phyloP scores from a whole-genome alignment of 352 stramenopile species.

The Pythium aristosporum region DNA sequence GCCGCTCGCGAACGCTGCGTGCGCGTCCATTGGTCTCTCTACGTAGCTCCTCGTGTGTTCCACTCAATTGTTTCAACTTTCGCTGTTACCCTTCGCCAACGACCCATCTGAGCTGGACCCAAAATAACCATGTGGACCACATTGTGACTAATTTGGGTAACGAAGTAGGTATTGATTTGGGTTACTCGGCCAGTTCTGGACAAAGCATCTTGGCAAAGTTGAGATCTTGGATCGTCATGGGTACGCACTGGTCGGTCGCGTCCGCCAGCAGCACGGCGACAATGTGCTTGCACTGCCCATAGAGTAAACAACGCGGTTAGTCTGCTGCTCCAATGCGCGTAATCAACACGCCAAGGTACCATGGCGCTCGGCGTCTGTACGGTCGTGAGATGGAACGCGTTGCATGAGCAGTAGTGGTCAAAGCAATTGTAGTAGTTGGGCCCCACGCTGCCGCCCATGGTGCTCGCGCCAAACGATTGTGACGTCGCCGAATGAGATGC shows the following conservation, averaged over 20 bases:
- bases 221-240: conserved; percentile 49
- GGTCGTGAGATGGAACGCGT: conserved; percentile 45
- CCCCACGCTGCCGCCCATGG: conserved; percentile 38
- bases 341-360: conserved; percentile 27
- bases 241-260: conserved; percentile 43
- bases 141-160: conserved; percentile 11
- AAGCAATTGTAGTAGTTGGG: conserved; percentile 78
- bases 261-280: conserved; percentile 58
- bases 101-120: conserved; percentile 19
- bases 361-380: conserved; percentile 47
- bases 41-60: background rate
- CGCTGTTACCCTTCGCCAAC: conserved; percentile 13
- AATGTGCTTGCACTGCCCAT: conserved; percentile 70
- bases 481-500: conserved; percentile 14
- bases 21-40: conserved; percentile 13
- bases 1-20: conserved; percentile 30
- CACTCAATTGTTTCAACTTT: conserved; percentile 30
- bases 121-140: conserved; percentile 18
- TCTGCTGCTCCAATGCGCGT: background rate
- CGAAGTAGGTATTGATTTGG: conserved; percentile 9
- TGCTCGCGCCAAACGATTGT: conserved; percentile 44
- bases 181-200: conserved; percentile 22
- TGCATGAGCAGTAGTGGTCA: conserved; percentile 65
- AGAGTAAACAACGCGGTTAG: background rate
- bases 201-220: conserved; percentile 69